phyloP scores from a whole-genome alignment of 2,329 filamentous ascomycete genomes.

The Triangularia verruculosa region DNA sequence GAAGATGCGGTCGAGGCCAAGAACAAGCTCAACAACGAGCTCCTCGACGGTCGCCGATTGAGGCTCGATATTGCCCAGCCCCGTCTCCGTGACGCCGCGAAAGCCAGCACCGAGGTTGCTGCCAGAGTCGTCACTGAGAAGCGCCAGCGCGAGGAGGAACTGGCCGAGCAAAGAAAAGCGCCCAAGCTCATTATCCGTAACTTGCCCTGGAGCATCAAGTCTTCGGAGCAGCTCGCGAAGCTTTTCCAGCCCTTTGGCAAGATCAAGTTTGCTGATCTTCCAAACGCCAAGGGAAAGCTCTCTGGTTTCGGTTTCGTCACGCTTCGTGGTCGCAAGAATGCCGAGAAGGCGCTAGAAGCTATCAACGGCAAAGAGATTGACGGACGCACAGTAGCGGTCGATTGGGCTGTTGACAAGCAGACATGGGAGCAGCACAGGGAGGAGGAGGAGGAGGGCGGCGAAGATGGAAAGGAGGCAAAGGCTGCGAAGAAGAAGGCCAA shows the following conservation, averaged over 20 bases:
- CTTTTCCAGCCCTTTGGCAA: conserved; percentile 89
- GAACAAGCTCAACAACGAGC: conserved; percentile 73
- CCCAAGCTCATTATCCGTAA: conserved; percentile 88
- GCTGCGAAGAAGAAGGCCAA: conserved; percentile 36
- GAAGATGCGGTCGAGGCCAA: conserved; percentile 84
- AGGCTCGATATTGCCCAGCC: conserved; percentile 85
- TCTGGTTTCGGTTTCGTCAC: conserved; percentile 92
- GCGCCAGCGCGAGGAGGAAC: conserved; percentile 56
- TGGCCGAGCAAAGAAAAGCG: conserved; percentile 57
- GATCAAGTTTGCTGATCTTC: conserved; percentile 81
- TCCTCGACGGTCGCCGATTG: conserved; percentile 77
- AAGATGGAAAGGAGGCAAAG: conserved; percentile 35
- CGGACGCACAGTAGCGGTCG: conserved; percentile 83
- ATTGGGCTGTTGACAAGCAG: conserved; percentile 93
- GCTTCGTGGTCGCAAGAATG: conserved; percentile 82
- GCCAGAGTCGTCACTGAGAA: conserved; percentile 43
- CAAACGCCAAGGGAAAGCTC: conserved; percentile 71
- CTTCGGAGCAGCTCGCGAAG: conserved; percentile 71
- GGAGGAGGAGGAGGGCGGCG: conserved; percentile 37
- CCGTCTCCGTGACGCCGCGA: conserved; percentile 64
- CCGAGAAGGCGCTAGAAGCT: conserved; percentile 78
- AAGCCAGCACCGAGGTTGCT: conserved; percentile 33
- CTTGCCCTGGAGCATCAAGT: conserved; percentile 92
- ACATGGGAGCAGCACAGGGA: conserved; percentile 68
- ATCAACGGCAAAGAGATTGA: conserved; percentile 90